Evolutionary conservation across 2,329 filamentous ascomycete genomes (phyloP).

Genomic region (Colletotrichum sidae): DNA sequence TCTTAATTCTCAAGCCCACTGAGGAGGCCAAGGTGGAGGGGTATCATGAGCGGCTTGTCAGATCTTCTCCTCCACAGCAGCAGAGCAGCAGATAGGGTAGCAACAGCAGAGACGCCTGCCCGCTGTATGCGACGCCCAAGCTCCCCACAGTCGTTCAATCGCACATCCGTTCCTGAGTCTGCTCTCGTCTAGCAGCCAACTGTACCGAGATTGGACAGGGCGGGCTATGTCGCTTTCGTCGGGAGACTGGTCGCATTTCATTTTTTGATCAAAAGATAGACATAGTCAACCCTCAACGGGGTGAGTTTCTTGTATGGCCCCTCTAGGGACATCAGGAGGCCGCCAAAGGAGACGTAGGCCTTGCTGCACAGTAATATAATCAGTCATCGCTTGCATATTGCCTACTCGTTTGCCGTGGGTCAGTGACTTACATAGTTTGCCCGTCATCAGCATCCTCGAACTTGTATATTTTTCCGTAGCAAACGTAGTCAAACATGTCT

Average conservation of each 20-base stretch:
- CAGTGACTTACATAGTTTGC: conserved; percentile 80
- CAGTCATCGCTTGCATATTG: conserved; percentile 10
- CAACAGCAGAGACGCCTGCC: too few species aligned
- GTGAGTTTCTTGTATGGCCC: conserved; percentile 97
- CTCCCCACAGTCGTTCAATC: too few species aligned
- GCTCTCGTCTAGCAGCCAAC: too few species aligned
- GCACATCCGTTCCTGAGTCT: too few species aligned
- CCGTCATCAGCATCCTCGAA: conserved; percentile 84
- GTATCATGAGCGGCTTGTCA: background rate
- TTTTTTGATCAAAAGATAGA: conserved; percentile 96
- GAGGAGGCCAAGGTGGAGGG: background rate
- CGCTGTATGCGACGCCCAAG: too few species aligned
- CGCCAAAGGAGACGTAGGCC: conserved; percentile 93
- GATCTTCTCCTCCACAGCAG: too few species aligned
- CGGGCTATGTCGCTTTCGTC: too few species aligned
- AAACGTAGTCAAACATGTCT: conserved; percentile 89
- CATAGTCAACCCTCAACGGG: conserved; percentile 89
- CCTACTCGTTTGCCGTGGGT: background rate
- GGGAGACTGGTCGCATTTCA: conserved; percentile 49
- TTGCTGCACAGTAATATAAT: conserved; percentile 69
- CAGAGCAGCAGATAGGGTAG: too few species aligned
- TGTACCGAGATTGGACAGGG: too few species aligned
- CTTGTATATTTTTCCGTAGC: conserved; percentile 88
- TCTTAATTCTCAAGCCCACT: too few species aligned
- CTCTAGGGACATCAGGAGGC: conserved; percentile 88